Base-by-base conservation (phyloP, 1,284 basidiomycete species). In the Trametes sp. region DNA sequence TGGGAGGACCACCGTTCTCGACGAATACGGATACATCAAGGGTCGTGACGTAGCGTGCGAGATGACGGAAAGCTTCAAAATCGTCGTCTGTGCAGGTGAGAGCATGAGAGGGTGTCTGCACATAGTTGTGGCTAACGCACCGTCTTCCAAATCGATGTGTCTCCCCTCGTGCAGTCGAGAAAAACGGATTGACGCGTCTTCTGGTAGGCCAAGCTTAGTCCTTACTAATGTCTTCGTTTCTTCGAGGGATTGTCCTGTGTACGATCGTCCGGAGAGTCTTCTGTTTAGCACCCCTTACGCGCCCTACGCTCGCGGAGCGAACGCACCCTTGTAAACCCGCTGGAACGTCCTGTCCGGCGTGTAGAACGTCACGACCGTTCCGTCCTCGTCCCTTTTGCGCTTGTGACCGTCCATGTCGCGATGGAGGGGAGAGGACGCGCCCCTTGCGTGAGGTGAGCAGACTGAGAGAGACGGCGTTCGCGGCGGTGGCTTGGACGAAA, bases 81-180 rank as follows among this genome's bases (percentile, higher is more conserved):
- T 93, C 90, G 51, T 89, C 90, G 50, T 91, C 90, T 93, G 66
- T 54, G 33, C 23, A 46, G 31, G 21, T 35, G 41, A 29, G 14
- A 16, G 21, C 24, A 44, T 41, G 57, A 36, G 23, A 42, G 57
- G 52, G 21, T 31, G 21, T 41, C 6, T 24, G 42, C 48, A 51
- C 57, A 49, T 48, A 48, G 26, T 9, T 14, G 58, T 46, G 28
- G 21, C 26, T 36, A 31, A 29, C 81, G 64, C 69, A 90, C 91
- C 89, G 71, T 93, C 90, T 54, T 90, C 90, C 28, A 93, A 79
- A 72, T 89, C 88, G 49, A 92, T 82, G 19, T 74, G 71, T 62
- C 75, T 77, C 7, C 80, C 83, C n/a, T 80, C 80, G 35, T 86
- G 81, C 46, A 89, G 67, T 68, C 90, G 88, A 26, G 80, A 78